Conservation (phyloP, 345 rosid genomes). For the Cochlearia excelsa region DNA sequence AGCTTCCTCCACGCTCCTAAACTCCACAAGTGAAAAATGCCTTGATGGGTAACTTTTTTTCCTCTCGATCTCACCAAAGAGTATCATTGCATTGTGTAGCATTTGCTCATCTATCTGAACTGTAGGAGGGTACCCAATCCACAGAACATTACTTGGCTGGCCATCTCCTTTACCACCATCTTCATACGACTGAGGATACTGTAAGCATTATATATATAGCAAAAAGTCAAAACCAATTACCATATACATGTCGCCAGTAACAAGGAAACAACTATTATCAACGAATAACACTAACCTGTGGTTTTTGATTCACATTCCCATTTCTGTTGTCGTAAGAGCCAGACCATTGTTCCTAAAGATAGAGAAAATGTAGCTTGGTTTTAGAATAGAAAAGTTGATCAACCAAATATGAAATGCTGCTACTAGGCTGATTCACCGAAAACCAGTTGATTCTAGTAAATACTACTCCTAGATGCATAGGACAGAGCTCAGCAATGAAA, state of each 20-base stretch:
- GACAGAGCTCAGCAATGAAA: neutral
- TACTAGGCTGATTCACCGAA: neutral
- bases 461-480: constrained; percentile 5
- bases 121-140: constrained; percentile 96
- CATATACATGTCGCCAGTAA: neutral
- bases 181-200: constrained; percentile 53
- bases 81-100: constrained; percentile 98
- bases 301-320: constrained; percentile 55
- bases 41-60: constrained; percentile 74
- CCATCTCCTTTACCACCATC: constrained; percentile 48
- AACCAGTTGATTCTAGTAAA: constrained; percentile 3
- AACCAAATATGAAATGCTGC: neutral
- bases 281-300: constrained; percentile 46
- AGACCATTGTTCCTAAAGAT: constrained; percentile 63
- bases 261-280: constrained; percentile 1
- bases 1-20: constrained; percentile 94
- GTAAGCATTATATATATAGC: constrained; percentile 1
- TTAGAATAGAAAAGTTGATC: neutral
- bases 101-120: constrained; percentile 83
- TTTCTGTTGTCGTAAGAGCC: constrained; percentile 57
- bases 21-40: constrained; percentile 88
- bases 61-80: constrained; percentile 96
- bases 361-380: constrained; percentile 8
- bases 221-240: no score
- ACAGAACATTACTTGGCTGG: constrained; percentile 76